A percentile compares a stretch with the other conserved stretches of the same genome.
These are phyloP conservation scores for Capsicum baccatum DNA, from an alignment of 257 asterid species.

Conservation along the genomic window DNA sequence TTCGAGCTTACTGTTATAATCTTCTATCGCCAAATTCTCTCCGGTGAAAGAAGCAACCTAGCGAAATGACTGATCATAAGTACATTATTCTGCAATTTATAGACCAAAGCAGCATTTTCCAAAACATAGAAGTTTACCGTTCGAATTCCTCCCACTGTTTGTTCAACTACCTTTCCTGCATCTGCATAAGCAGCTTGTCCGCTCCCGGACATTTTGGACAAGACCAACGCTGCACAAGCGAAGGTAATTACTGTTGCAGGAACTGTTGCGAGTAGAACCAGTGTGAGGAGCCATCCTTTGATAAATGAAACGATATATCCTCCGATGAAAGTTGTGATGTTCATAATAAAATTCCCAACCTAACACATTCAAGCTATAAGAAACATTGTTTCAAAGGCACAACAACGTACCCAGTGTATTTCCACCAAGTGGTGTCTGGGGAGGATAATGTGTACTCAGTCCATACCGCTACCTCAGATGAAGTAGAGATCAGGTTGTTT, in stretches of 20 bases:
- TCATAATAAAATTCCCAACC: conserved; percentile 65
- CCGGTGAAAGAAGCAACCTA: conserved; percentile 81
- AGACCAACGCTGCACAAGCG: conserved; percentile 39
- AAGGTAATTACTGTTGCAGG: conserved; percentile 45
- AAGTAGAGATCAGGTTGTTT: too few species aligned
- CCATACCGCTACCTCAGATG: too few species aligned
- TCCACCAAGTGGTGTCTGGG: too few species aligned
- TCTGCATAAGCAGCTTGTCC: conserved; percentile 77
- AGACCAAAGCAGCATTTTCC: background rate
- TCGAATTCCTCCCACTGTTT: conserved; percentile 75
- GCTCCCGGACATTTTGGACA: conserved; percentile 54
- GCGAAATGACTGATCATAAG: background rate
- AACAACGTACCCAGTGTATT: background rate
- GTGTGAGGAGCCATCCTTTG: conserved; percentile 63
- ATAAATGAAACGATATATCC: conserved; percentile 59
- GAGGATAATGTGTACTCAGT: too few species aligned
- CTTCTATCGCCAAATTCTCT: conserved; percentile 53
- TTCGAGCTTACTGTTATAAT: conserved; percentile 53
- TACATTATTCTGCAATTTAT: background rate
- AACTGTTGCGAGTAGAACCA: conserved; percentile 50
- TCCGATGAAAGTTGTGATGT: conserved; percentile 55
- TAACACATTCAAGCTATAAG: conserved; percentile 29
- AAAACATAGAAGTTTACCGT: conserved; percentile 49
- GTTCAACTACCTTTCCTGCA: conserved; percentile 77
- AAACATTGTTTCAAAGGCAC: background rate